phyloP scores from a whole-genome alignment of 1,284 basidiomycete species.

The Fomitopsis palustris region DNA sequence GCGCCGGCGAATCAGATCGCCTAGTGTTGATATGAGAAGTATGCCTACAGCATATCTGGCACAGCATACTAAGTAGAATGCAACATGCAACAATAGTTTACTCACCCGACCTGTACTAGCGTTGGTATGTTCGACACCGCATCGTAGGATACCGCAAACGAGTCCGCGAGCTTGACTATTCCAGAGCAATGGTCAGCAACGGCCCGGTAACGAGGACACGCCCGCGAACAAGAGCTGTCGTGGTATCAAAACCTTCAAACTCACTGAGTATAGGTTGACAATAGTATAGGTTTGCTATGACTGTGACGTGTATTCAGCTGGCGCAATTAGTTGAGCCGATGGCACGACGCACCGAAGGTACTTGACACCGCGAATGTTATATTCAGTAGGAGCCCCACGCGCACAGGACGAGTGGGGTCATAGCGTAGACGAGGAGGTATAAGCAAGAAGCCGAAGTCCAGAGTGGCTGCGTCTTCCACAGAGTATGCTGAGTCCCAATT shows the following conservation, averaged over 20 bases:
- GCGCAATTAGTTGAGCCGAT: not conserved
- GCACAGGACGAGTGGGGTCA: conserved; percentile 51
- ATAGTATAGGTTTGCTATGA: conserved; percentile 69
- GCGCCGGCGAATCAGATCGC: conserved; percentile 50
- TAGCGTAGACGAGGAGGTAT: conserved; percentile 63
- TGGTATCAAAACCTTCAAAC: conserved; percentile 24
- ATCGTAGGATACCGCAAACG: conserved; percentile 55
- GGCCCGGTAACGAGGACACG: not conserved
- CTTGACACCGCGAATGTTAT: conserved; percentile 64
- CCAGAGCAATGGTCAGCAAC: not conserved
- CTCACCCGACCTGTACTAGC: conserved; percentile 44
- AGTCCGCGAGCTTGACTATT: conserved; percentile 34
- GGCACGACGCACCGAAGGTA: conserved; percentile 44
- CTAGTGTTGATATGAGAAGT: conserved; percentile 47
- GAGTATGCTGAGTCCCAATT: not conserved
- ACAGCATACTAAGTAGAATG: not conserved
- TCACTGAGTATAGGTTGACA: conserved; percentile 68
- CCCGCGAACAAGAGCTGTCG: not conserved
- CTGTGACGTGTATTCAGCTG: conserved; percentile 24
- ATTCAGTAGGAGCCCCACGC: conserved; percentile 62
- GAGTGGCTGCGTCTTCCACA: not conserved
- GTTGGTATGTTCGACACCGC: conserved; percentile 55
- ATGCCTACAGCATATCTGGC: conserved; percentile 45
- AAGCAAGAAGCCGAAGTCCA: conserved; percentile 63
- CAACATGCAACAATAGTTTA: not conserved